These are phyloP conservation scores for Arthrobotrys conoides DNA, from an alignment of 2,329 filamentous ascomycete genomes.

Conservation along the genomic window DNA sequence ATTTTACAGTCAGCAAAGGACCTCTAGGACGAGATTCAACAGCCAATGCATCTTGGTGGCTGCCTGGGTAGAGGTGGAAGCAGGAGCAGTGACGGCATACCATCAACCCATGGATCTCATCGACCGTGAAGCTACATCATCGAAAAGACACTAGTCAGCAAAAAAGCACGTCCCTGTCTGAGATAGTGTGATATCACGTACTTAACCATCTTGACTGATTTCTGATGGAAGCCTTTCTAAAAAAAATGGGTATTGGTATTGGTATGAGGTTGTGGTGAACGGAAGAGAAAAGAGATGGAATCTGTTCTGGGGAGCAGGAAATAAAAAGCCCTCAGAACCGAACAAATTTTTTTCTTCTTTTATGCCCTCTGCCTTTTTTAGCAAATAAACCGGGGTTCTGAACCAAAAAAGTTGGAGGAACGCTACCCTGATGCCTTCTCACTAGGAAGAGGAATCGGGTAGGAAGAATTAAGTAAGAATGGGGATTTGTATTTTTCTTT, in stretches of 20 bases:
- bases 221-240: constrained; percentile 67
- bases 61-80: constrained; percentile 2
- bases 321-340: constrained; percentile 47
- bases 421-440: constrained; percentile 58
- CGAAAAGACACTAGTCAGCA: constrained; percentile 40
- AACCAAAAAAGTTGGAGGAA: constrained; percentile 39
- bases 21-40: constrained; percentile 7
- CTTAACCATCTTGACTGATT: constrained; percentile 99
- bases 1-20: constrained; percentile 28
- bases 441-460: constrained; percentile 56
- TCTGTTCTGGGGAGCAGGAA: constrained; percentile 23
- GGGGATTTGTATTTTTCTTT: constrained; percentile 22
- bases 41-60: constrained; percentile 32
- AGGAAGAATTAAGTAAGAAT: constrained; percentile 34
- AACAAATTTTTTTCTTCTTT: constrained; percentile 54
- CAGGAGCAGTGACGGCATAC: constrained; percentile 65
- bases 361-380: constrained; percentile 50
- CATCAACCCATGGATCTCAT: constrained; percentile 86
- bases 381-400: constrained; percentile 31
- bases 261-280: constrained; percentile 28
- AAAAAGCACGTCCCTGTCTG: constrained; percentile 4
- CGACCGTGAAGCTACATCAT: constrained; percentile 89
- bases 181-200: constrained; percentile 73
- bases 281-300: constrained; percentile 62
- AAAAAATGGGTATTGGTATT: constrained; percentile 52